Base-by-base conservation (phyloP, 139 green algal genomes). In the Haematococcus lacustris region DNA sequence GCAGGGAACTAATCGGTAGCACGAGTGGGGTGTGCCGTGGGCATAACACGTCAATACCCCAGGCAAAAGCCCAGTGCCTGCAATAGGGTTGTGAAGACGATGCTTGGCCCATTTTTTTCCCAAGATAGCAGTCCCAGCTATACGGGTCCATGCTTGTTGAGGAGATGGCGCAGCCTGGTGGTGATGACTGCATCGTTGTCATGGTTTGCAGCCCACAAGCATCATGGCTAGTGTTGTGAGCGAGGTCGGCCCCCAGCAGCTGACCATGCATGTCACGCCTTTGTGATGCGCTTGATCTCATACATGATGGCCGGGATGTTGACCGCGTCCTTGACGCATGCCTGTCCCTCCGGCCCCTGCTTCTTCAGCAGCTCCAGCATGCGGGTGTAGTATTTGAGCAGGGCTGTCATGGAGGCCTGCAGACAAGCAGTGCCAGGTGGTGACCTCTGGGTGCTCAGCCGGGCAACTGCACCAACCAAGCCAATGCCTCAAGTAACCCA, bases 251-350 rank as follows among this genome's bases (percentile, higher is more conserved):
- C 17, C 47, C 17, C 47, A 21, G 21, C 17, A 21, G 47, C 17
- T 57, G 17, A 63, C 17, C 32, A n/a, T 32, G n/a, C n/a, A n/a
- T n/a, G n/a, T 65, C 57, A 65, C 57, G 13, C 35, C 62, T 71
- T 81, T 17, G 76, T 85, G 38, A 85, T 76, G 23, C 80, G 70
- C 73, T 82, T 82, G 73, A 85, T 85, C 67, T 85, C 79, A 51
- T 85, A 96, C 93, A 98, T 98, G 70, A 98, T 97, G n/a, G 84
- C 85, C 1, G 94, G 91, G 23, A 98, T 87, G 63, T 90, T 93
- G 7, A 98, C 90, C 5, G 92, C 91, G 53, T 96, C 90, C 39
- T 86, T 81, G 5, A 80, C 80, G 51, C 98, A 71, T 17, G 73
- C 77, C 17, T 83, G 72, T 0, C 90, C 91, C 59, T 88, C 81